Evolutionary conservation across 2,329 filamentous ascomycete genomes (phyloP).

Genomic region (Aquanectria penicillioides): DNA sequence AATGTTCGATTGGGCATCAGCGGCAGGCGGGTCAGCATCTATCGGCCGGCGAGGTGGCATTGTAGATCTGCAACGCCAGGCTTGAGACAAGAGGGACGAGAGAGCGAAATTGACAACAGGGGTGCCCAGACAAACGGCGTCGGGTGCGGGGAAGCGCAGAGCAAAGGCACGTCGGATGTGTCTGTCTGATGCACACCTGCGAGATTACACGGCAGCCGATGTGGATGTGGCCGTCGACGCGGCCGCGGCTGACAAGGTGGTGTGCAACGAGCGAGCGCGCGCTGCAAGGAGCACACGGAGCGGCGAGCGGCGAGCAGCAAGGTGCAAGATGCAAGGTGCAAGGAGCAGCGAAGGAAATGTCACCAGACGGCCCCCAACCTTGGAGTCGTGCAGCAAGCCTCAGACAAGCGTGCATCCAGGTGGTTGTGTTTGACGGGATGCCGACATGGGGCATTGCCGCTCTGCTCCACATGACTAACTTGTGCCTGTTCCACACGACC

Average conservation of each 20-base stretch:
- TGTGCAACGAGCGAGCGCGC: conserved; percentile 17
- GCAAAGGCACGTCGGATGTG: conserved; percentile 19
- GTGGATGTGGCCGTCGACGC: conserved; percentile 10
- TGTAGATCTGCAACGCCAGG: conserved; percentile 33
- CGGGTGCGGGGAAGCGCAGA: conserved; percentile 37
- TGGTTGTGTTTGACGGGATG: conserved; percentile 1
- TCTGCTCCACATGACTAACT: not conserved
- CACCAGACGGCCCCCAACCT: conserved; percentile 22
- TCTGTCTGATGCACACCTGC: conserved; percentile 32
- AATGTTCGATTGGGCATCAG: conserved; percentile 32
- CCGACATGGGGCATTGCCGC: conserved; percentile 20
- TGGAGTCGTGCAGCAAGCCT: conserved; percentile 24
- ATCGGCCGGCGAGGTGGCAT: conserved; percentile 21
- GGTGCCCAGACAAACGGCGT: conserved; percentile 19
- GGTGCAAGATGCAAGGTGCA: no score
- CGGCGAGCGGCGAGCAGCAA: not conserved
- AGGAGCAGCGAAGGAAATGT: no score
- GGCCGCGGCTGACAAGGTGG: conserved; percentile 33
- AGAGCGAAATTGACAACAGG: conserved; percentile 25
- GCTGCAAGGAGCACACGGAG: not conserved
- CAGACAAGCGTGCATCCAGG: conserved; percentile 21
- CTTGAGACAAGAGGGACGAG: conserved; percentile 18
- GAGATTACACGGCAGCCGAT: conserved; percentile 37
- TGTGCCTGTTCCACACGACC: not conserved
- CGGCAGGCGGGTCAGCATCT: conserved; percentile 15